Percentiles rank a stretch among this genome's conserved stretches.
These are phyloP conservation scores for Eurotiales sp. DNA, from an alignment of 2,329 filamentous ascomycete species.

Conservation along the genomic window DNA sequence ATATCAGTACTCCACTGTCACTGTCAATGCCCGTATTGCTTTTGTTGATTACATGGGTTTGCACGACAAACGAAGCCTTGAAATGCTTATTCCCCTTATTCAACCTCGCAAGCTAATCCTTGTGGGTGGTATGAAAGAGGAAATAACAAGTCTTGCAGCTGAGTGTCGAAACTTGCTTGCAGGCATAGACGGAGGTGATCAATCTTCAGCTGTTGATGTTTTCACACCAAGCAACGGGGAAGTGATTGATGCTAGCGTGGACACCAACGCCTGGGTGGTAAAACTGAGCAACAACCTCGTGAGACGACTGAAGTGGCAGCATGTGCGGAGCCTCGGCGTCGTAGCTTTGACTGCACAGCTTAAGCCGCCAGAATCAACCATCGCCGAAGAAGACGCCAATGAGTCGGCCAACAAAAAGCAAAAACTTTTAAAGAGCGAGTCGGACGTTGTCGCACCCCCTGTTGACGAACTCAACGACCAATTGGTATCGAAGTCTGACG, in stretches of 20 bases:
- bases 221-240: slow-evolving; percentile 75
- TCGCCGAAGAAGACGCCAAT: slow-evolving; percentile 34
- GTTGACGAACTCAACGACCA: slow-evolving; percentile 21
- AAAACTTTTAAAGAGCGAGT: slow-evolving; percentile 48
- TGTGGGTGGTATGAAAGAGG: slow-evolving; percentile 73
- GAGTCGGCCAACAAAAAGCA: slow-evolving; percentile 49
- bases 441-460: slow-evolving; percentile 27
- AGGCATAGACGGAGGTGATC: slow-evolving; percentile 33
- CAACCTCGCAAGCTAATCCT: slow-evolving; percentile 91
- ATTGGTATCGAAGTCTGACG: slow-evolving; percentile 29
- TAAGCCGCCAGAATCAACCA: slow-evolving; percentile 44
- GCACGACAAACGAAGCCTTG: slow-evolving; percentile 88
- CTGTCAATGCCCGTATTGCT: slow-evolving; percentile 70
- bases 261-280: slow-evolving; percentile 96
- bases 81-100: slow-evolving; percentile 92
- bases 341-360: slow-evolving; percentile 83
- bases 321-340: slow-evolving; percentile 81
- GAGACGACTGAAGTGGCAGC: slow-evolving; percentile 89
- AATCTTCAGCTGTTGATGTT: slow-evolving; percentile 45
- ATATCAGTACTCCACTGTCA: slow-evolving; percentile 60
- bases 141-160: slow-evolving; percentile 72
- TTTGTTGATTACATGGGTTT: slow-evolving; percentile 90
- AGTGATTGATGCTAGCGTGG: slow-evolving; percentile 83
- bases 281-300: slow-evolving; percentile 82
- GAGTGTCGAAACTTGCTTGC: slow-evolving; percentile 70